A percentile compares a stretch with the other conserved stretches of the same genome.
phyloP scores from a whole-genome alignment of 495 filamentous ascomycete species.

The Aspergillus wentii region DNA sequence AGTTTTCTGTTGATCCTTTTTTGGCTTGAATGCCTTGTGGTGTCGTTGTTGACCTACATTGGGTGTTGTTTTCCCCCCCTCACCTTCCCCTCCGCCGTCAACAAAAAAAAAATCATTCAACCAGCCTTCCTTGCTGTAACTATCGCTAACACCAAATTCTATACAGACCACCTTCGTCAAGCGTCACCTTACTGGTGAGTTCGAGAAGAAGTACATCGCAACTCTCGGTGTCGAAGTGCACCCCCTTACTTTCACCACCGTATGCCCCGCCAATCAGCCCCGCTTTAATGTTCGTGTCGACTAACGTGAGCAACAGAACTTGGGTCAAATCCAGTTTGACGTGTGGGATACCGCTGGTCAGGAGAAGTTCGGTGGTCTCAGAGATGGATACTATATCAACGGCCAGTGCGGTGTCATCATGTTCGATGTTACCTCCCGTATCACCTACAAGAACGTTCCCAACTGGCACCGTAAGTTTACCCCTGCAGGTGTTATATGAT shows the following conservation, averaged over 20 bases:
- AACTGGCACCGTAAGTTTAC: constrained; percentile 96
- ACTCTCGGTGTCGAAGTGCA: constrained; percentile 99
- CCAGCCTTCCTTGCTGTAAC: constrained; percentile 13
- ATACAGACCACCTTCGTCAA: constrained; percentile 98
- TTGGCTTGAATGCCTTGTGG: background rate
- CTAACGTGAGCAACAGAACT: constrained; percentile 65
- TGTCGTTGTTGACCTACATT: background rate
- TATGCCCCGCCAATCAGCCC: constrained; percentile 51
- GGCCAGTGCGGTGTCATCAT: constrained; percentile 99
- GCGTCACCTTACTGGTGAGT: constrained; percentile 98
- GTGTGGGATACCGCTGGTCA: constrained; percentile 99
- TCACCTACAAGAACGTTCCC: constrained; percentile 99
- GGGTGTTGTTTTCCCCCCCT: constrained; percentile 4
- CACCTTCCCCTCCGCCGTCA: constrained; percentile 26
- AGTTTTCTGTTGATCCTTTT: background rate
- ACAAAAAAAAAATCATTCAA: constrained; percentile 28
- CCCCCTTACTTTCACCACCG: constrained; percentile 87
- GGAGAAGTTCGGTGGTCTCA: constrained; percentile 99
- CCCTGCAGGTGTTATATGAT: background rate
- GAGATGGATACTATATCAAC: constrained; percentile 99
- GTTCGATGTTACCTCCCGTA: constrained; percentile 99
- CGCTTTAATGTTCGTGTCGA: constrained; percentile 22
- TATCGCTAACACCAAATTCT: constrained; percentile 26
- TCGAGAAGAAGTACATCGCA: constrained; percentile 99
- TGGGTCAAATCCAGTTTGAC: constrained; percentile 95